Conservation (phyloP, 352 stramenopile species). For the Pythium brachiatum region DNA sequence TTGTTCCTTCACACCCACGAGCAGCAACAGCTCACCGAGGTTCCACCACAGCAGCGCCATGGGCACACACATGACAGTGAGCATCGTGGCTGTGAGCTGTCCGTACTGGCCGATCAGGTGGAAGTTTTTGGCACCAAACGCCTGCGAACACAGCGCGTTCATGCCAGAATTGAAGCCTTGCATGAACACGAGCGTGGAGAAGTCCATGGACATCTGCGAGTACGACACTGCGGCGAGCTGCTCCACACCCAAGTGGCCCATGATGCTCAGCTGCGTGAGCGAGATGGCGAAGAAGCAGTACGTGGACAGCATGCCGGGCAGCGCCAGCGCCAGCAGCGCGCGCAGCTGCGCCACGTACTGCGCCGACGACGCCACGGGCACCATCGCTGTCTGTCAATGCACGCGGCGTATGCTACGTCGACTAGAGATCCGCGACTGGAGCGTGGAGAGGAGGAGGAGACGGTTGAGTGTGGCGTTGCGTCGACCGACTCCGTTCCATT, state of each 20-base stretch:
- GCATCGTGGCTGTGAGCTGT: slow-evolving; percentile 53
- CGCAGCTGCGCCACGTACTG: slow-evolving; percentile 26
- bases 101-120: slow-evolving; percentile 64
- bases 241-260: slow-evolving; percentile 75
- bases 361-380: slow-evolving; percentile 4
- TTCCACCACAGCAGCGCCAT: slow-evolving; percentile 78
- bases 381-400: not conserved
- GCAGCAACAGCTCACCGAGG: slow-evolving; percentile 48
- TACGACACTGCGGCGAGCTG: slow-evolving; percentile 79
- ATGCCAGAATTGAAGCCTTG: slow-evolving; percentile 79
- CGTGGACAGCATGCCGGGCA: slow-evolving; percentile 56
- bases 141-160: slow-evolving; percentile 81
- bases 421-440: not conserved
- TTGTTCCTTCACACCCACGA: slow-evolving; percentile 37
- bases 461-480: not conserved
- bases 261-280: slow-evolving; percentile 77
- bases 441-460: too few species aligned
- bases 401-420: too few species aligned
- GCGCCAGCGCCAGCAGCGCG: slow-evolving; percentile 51
- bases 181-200: slow-evolving; percentile 77
- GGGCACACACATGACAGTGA: slow-evolving; percentile 63
- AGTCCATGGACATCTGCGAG: slow-evolving; percentile 75
- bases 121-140: slow-evolving; percentile 83
- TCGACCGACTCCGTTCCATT: not conserved
- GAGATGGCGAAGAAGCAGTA: slow-evolving; percentile 82